A percentile compares a stretch with the other conserved stretches of the same genome.
Conservation (phyloP, 2,329 filamentous ascomycete genomes). For the Fusarium nelsonii region DNA sequence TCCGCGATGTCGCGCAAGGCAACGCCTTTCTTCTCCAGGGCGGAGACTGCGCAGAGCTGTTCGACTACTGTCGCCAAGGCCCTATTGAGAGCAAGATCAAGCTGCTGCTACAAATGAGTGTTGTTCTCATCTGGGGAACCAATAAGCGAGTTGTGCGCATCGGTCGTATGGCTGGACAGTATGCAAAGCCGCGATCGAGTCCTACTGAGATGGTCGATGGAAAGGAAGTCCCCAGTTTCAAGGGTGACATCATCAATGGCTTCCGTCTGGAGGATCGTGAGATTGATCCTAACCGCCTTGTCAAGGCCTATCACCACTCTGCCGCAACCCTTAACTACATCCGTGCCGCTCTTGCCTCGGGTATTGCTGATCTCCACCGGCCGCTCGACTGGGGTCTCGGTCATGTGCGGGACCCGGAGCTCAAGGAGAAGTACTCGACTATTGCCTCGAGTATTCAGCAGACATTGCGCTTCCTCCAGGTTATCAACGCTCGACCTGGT, state of each 20-base stretch:
- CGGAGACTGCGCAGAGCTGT: conserved; percentile 96
- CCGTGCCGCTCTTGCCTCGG: conserved; percentile 83
- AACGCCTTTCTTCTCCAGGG: conserved; percentile 96
- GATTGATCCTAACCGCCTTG: conserved; percentile 85
- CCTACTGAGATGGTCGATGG: conserved; percentile 86
- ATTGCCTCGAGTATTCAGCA: conserved; percentile 91
- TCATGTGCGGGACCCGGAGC: conserved; percentile 84
- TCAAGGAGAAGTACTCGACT: conserved; percentile 86
- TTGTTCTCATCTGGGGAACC: conserved; percentile 92
- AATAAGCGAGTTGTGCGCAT: conserved; percentile 89
- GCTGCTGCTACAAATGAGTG: conserved; percentile 94
- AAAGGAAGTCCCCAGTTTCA: conserved; percentile 86
- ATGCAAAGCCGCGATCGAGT: conserved; percentile 93
- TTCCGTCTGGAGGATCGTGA: conserved; percentile 80
- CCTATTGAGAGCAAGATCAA: conserved; percentile 98
- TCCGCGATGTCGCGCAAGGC: conserved; percentile 88
- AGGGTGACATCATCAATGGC: conserved; percentile 96
- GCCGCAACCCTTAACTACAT: conserved; percentile 95
- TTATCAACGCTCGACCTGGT: conserved; percentile 86
- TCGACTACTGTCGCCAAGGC: conserved; percentile 91
- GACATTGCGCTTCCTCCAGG: conserved; percentile 92
- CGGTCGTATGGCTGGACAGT: conserved; percentile 96
- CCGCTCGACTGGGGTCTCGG: conserved; percentile 96
- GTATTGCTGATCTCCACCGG: conserved; percentile 92
- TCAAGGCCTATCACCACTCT: conserved; percentile 95